Evolutionary conservation across 2,329 filamentous ascomycete genomes (phyloP).

Genomic region (Alternaria alternata): DNA sequence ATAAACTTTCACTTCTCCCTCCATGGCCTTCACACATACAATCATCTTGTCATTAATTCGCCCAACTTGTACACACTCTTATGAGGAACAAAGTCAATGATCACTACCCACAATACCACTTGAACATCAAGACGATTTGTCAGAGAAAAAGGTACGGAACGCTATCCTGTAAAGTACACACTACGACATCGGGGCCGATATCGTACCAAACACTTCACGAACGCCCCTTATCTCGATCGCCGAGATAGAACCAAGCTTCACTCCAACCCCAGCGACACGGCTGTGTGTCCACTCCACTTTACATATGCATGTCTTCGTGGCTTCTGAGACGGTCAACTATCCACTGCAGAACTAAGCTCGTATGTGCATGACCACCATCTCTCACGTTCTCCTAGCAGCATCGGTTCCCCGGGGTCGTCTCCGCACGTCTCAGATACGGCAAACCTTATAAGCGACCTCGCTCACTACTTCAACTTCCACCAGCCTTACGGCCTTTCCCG

Average conservation of each 20-base stretch:
- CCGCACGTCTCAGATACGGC: neutral
- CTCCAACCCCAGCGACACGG: neutral
- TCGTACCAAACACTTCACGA: constrained; percentile 15
- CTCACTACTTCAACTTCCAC: neutral
- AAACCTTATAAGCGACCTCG: constrained; percentile 2
- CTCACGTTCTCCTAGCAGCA: neutral
- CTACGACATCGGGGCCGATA: constrained; percentile 11
- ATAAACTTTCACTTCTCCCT: neutral
- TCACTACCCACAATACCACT: neutral
- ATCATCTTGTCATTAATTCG: neutral
- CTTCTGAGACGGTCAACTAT: neutral
- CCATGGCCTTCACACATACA: neutral
- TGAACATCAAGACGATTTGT: neutral
- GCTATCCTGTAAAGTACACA: constrained; percentile 6
- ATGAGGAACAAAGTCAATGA: neutral
- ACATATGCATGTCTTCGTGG: constrained; percentile 11
- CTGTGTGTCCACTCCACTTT: neutral
- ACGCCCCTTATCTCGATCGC: constrained; percentile 4
- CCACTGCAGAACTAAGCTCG: neutral
- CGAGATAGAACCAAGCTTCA: neutral
- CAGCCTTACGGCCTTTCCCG: neutral
- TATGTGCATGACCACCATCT: neutral
- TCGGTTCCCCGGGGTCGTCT: neutral
- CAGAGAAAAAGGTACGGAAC: neutral
- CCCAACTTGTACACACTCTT: neutral